phyloP scores from a whole-genome alignment of 192 early-diverging fungal species.

The Pilaira anomala region DNA sequence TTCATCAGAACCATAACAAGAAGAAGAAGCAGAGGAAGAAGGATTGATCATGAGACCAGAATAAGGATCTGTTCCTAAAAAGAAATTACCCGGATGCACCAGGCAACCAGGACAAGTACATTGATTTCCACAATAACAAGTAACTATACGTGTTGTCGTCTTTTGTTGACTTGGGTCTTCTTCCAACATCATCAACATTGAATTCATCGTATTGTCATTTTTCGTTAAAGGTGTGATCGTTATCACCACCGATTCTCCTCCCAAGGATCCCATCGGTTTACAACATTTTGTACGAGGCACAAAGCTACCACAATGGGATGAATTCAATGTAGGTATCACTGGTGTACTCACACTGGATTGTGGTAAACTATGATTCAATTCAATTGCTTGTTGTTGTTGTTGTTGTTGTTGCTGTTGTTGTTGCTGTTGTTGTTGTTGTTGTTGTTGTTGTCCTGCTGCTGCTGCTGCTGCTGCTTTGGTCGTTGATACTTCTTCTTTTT shows the following conservation, averaged over 20 bases:
- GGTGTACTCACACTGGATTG: too few species aligned
- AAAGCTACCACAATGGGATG: slow-evolving; percentile 8
- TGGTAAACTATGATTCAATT: too few species aligned
- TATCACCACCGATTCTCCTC: slow-evolving; percentile 16
- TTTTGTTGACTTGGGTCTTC: background rate
- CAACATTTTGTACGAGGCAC: slow-evolving; percentile 11
- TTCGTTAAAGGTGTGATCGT: slow-evolving; percentile 17
- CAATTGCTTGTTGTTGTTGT: too few species aligned
- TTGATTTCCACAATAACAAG: slow-evolving; percentile 17
- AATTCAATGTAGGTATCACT: background rate
- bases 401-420: too few species aligned
- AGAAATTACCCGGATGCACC: slow-evolving; percentile 19
- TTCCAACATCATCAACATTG: background rate
- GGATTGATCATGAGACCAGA: slow-evolving; percentile 3
- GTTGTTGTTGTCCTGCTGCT: too few species aligned
- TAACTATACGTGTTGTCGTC: slow-evolving; percentile 16
- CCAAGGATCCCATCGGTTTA: background rate
- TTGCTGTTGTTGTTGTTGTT: too few species aligned
- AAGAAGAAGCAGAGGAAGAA: slow-evolving; percentile 15
- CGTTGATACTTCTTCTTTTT: slow-evolving; percentile 12
- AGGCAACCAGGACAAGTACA: slow-evolving; percentile 26
- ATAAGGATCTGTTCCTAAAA: slow-evolving; percentile 18
- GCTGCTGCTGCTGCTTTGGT: too few species aligned
- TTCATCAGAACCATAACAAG: slow-evolving; percentile 19
- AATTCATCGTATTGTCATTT: background rate